phyloP scores from a whole-genome alignment of 1,284 basidiomycete genomes.

The Coniferiporia sulphurascens region DNA sequence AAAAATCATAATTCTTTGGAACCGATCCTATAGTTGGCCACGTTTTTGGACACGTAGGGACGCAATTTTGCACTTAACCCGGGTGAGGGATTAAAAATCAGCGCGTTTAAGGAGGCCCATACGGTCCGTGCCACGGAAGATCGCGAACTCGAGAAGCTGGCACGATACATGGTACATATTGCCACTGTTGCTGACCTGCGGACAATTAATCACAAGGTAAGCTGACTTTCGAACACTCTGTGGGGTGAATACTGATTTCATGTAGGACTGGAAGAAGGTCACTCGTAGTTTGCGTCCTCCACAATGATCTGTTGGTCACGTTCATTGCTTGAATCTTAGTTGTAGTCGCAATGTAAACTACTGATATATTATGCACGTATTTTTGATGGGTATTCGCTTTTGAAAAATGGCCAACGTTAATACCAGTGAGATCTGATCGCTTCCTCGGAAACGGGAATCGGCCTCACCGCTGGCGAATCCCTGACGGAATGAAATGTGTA shows the following conservation, averaged over 20 bases:
- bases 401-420: no score
- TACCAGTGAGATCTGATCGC: no score
- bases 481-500: no score
- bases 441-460: no score
- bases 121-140: conserved; percentile 55
- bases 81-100: conserved; percentile 77
- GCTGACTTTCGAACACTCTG: neutral
- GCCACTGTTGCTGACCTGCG: conserved; percentile 50
- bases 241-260: neutral
- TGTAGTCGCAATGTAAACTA: neutral
- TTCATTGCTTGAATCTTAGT: neutral
- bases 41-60: conserved; percentile 36
- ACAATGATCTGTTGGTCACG: neutral
- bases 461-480: no score
- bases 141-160: conserved; percentile 61
- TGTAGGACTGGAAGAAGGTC: conserved; percentile 19
- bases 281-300: conserved; percentile 7
- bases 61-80: conserved; percentile 88
- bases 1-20: no score
- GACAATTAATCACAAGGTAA: conserved; percentile 55
- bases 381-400: no score
- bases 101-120: conserved; percentile 74
- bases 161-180: conserved; percentile 61
- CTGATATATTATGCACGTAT: no score
- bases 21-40: neutral